Base-by-base conservation (phyloP, 441 rosid genomes). In the California macrophylla region DNA sequence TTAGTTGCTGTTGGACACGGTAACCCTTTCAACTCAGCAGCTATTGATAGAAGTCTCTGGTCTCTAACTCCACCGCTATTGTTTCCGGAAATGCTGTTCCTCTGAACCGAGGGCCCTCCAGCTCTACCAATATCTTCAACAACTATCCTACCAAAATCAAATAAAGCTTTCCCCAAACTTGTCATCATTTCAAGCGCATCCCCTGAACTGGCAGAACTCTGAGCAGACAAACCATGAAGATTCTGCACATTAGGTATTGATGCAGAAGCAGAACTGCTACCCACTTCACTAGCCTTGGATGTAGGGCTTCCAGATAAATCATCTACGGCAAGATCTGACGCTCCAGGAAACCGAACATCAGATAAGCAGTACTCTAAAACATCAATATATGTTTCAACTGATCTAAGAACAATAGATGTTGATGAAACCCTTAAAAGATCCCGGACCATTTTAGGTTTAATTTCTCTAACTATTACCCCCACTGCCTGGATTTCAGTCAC, bases 161-260 rank as follows among this genome's bases (percentile, higher is more conserved):
- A 83, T 77, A 94, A 85, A 75, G 94, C 99, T 82, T 77, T 94
- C 26, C 97, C 97, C 77, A 94, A 80, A 84, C 96, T 92, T 72
- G 99, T 85, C 87, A 94, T 75, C 88, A 94, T 86, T 84, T 91
- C 98, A 79, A 94, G 88, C 28, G 98, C 97, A 85, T 94, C 98
- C 81, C 97, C 92, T 18, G 97, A 93, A 80, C 90, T 81, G 63
- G 76, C 83, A 62, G 85, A 76, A 78, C 76, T 79, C 67, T 84
- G 91, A 75, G 84, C 66, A 67, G 80, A 75, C 23, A 71, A 77
- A 42, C 79, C 74, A 61, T 71, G 82, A 71, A 76, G 72, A 68
- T 61, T 79, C 70, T 4, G 83, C 63, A 68, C 21, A 75, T 67
- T 76, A 71, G 86, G 78, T 68, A 71, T 64, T 34, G 78, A 72